Evolutionary conservation across 1,139 yeast genomes (phyloP).

Genomic region (Yamadazyma songkhlaensis): DNA sequence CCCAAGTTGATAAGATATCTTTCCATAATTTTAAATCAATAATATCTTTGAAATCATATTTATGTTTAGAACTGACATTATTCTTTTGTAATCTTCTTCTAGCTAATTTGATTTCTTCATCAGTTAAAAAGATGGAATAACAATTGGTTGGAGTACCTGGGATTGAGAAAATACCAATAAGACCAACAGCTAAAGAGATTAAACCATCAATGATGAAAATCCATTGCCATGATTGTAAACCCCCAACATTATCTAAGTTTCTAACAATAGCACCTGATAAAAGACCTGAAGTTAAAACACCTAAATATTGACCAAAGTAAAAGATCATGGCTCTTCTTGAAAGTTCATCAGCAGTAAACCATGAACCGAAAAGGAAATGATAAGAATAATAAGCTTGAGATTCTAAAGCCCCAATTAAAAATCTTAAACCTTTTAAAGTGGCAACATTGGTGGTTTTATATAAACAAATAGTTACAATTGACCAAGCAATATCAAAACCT

Average conservation of each 20-base stretch:
- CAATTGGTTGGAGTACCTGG: conserved; percentile 72
- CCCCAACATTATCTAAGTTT: conserved; percentile 43
- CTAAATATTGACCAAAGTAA: conserved; percentile 59
- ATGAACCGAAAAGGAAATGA: conserved; percentile 60
- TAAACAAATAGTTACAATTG: conserved; percentile 57
- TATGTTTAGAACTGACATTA: conserved; percentile 31
- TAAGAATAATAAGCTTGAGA: conserved; percentile 59
- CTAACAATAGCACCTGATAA: conserved; percentile 60
- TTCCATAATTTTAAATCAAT: conserved; percentile 44
- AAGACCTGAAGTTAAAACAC: conserved; percentile 61
- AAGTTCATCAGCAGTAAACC: conserved; percentile 58
- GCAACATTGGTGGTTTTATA: conserved; percentile 45
- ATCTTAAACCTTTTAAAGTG: conserved; percentile 55
- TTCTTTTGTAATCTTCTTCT: conserved; percentile 51
- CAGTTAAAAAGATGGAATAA: conserved; percentile 53
- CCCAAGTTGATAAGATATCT: conserved; percentile 51
- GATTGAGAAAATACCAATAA: conserved; percentile 57
- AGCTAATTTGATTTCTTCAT: conserved; percentile 64
- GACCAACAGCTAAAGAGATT: conserved; percentile 57
- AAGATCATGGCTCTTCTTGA: conserved; percentile 60
- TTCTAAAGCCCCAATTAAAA: conserved; percentile 62
- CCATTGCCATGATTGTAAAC: conserved; percentile 71
- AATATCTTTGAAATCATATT: conserved; percentile 24
- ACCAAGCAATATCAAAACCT: conserved; percentile 62
- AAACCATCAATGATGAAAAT: conserved; percentile 67